Evolutionary conservation across 176 grass and related monocot species (phyloP).

Genomic region (Oropetium thomaeum): DNA sequence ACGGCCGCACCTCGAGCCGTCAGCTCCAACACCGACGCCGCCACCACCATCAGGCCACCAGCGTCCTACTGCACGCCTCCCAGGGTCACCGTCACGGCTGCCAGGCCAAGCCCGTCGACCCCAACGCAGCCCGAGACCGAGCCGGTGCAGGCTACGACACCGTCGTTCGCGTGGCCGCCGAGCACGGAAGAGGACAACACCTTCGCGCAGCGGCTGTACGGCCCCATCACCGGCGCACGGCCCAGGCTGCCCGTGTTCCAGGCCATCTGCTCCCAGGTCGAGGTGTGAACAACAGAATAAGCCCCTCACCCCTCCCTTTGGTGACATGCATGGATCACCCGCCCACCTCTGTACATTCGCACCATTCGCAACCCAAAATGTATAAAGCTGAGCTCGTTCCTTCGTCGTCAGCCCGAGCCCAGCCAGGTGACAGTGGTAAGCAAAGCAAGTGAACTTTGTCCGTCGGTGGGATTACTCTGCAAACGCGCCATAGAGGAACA

Average conservation of each 20-base stretch:
- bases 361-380: not conserved
- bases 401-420: not conserved
- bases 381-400: not conserved
- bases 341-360: not conserved
- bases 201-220: constrained; percentile 6
- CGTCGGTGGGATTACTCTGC: not conserved
- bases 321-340: not conserved
- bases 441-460: not conserved
- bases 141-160: not conserved
- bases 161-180: constrained; percentile 23
- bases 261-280: constrained; percentile 18
- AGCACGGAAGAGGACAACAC: not conserved
- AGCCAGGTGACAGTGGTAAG: no score
- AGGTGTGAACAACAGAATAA: not conserved
- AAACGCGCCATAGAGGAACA: constrained; percentile 2
- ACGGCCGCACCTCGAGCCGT: not conserved
- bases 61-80: not conserved
- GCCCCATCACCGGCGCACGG: not conserved
- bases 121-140: not conserved
- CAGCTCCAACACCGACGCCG: not conserved
- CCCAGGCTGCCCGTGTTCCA: constrained; percentile 30
- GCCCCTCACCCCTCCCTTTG: not conserved
- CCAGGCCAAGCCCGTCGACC: not conserved
- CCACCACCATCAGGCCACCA: not conserved
- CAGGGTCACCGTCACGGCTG: not conserved